A percentile compares a stretch with the other conserved stretches of the same genome.
phyloP scores from a whole-genome alignment of 1,284 basidiomycete species.

The Exsudoporus floridanus region DNA sequence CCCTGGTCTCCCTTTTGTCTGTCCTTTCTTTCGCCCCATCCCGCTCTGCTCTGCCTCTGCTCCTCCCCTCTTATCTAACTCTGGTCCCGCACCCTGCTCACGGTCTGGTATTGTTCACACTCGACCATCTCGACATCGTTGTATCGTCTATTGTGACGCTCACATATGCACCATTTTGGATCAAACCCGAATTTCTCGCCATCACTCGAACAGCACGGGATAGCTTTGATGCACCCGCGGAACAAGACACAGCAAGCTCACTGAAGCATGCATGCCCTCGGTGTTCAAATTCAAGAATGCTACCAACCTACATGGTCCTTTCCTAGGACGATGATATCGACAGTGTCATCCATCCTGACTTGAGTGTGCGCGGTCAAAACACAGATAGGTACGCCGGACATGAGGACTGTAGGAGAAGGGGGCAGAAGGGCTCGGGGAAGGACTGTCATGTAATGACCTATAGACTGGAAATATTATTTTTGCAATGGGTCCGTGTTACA shows the following conservation, averaged over 20 bases:
- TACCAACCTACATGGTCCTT: background rate
- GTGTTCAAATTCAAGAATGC: background rate
- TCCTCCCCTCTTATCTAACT: constrained; percentile 11
- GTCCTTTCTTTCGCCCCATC: constrained; percentile 14
- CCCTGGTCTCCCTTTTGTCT: constrained; percentile 12
- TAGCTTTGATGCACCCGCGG: background rate
- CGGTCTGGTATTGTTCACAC: constrained; percentile 1
- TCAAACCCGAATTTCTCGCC: constrained; percentile 1
- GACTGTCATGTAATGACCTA: constrained; percentile 20
- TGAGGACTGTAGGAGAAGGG: background rate
- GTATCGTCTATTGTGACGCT: constrained; percentile 8
- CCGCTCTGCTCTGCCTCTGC: constrained; percentile 9
- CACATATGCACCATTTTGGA: constrained; percentile 2
- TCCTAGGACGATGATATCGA: constrained; percentile 1
- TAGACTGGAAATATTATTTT: constrained; percentile 8
- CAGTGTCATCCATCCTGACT: background rate
- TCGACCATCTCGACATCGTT: constrained; percentile 1
- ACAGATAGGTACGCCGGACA: constrained; percentile 5
- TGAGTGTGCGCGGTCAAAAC: background rate
- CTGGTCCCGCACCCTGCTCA: constrained; percentile 9
- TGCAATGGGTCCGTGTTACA: background rate
- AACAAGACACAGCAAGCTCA: constrained; percentile 2
- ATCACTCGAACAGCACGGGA: background rate
- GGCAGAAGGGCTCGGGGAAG: background rate
- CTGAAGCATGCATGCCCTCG: background rate